Evolutionary conservation across 2,329 filamentous ascomycete species (phyloP).

Genomic region (Phaeosphaeria sp.): DNA sequence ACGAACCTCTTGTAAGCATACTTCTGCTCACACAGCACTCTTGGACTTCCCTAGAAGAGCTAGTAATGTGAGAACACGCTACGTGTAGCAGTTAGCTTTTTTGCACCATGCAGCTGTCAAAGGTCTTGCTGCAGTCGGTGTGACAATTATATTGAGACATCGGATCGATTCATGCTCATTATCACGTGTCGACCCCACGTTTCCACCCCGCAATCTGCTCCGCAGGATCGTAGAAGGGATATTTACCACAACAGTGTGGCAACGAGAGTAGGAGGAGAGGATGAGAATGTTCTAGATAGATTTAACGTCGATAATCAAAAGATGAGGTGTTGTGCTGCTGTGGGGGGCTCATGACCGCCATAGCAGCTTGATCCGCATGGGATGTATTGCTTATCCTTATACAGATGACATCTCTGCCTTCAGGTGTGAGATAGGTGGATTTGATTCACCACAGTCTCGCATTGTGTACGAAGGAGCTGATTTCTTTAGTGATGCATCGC

Average conservation of each 20-base stretch:
- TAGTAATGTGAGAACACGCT: background rate
- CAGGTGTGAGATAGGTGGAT: too few species aligned
- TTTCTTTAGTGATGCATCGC: too few species aligned
- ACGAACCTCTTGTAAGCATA: constrained; percentile 1
- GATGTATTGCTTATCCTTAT: too few species aligned
- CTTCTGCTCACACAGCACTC: background rate
- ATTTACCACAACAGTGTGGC: background rate
- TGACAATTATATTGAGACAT: background rate
- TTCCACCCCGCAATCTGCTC: constrained; percentile 5
- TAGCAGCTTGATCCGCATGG: too few species aligned
- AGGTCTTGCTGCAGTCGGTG: background rate
- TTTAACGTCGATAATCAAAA: too few species aligned
- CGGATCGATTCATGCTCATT: background rate
- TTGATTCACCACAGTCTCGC: background rate
- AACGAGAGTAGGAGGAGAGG: background rate
- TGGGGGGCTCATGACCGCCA: too few species aligned
- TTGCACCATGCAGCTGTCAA: background rate
- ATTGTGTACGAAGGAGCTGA: background rate
- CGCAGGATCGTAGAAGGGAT: background rate
- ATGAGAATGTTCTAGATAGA: background rate
- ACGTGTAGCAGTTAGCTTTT: background rate
- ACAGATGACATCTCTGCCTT: too few species aligned
- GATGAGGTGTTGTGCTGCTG: too few species aligned
- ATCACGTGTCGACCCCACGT: constrained; percentile 3
- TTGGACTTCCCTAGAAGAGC: background rate